A percentile compares a stretch with the other conserved stretches of the same genome.
These are phyloP conservation scores for Leccinum rimulosum DNA, from an alignment of 768 basidiomycete species.

Conservation along the genomic window DNA sequence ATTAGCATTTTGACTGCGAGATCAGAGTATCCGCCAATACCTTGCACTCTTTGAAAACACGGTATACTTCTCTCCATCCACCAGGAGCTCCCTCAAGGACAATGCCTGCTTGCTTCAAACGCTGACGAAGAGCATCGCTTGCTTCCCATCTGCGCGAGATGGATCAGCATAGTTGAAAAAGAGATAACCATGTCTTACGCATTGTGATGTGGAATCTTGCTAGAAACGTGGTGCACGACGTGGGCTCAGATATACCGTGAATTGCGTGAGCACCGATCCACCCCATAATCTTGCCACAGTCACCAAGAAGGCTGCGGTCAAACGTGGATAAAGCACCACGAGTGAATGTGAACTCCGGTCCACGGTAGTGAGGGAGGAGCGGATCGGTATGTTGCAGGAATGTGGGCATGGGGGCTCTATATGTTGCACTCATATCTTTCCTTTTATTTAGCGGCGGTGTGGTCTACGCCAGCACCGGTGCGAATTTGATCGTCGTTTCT, in stretches of 20 bases:
- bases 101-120: conserved; percentile 57
- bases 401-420: conserved; percentile 52
- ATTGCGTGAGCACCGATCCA: conserved; percentile 86
- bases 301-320: conserved; percentile 79
- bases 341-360: conserved; percentile 85
- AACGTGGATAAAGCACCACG: conserved; percentile 92
- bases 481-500: conserved; percentile 47
- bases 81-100: conserved; percentile 68
- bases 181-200: conserved; percentile 42
- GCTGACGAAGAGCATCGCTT: conserved; percentile 75
- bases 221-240: conserved; percentile 86
- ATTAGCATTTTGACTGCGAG: neutral
- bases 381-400: conserved; percentile 99
- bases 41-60: conserved; percentile 78
- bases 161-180: neutral
- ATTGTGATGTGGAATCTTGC: conserved; percentile 96
- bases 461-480: conserved; percentile 59
- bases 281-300: conserved; percentile 73
- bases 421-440: conserved; percentile 51
- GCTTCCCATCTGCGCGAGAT: conserved; percentile 75
- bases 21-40: conserved; percentile 26
- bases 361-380: conserved; percentile 89
- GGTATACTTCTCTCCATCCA: conserved; percentile 78
- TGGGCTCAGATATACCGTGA: conserved; percentile 93
- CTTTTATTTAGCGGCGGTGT: conserved; percentile 41